Evolutionary conservation across 1,139 yeast species (phyloP).

Genomic region (Blastobotrys malaysiensis): DNA sequence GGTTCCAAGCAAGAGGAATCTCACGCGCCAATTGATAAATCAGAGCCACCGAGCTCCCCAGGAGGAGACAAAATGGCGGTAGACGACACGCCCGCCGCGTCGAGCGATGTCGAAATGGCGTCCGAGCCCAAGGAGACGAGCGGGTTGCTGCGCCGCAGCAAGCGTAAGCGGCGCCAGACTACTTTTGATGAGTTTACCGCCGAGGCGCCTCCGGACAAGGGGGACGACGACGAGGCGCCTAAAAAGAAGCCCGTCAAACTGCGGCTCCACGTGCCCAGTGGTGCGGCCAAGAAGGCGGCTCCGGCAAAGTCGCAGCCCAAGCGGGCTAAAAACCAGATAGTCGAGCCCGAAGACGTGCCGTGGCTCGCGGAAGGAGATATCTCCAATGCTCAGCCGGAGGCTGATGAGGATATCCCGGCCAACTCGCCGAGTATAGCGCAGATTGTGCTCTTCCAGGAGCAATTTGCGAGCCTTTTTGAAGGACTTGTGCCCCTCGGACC

Average conservation of each 20-base stretch:
- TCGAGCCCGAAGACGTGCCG: slow-evolving; percentile 23
- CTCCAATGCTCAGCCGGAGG: slow-evolving; percentile 22
- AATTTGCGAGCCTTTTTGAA: slow-evolving; percentile 31
- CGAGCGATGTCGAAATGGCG: no score
- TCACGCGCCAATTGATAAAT: not conserved
- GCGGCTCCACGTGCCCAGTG: not conserved
- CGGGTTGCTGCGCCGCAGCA: not conserved
- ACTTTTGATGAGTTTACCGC: not conserved
- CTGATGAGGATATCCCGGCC: slow-evolving; percentile 15
- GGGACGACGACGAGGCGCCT: not conserved
- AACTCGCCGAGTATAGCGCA: slow-evolving; percentile 30
- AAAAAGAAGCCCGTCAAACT: not conserved
- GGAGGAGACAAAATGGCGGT: not conserved
- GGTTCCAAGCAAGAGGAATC: not conserved
- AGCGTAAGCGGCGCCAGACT: not conserved
- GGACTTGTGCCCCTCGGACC: slow-evolving; percentile 36
- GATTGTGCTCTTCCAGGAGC: slow-evolving; percentile 32
- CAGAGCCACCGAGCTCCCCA: not conserved
- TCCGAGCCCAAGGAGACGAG: not conserved
- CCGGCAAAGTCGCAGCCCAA: not conserved
- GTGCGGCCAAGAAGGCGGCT: not conserved
- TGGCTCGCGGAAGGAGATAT: slow-evolving; percentile 23
- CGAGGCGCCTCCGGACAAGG: not conserved
- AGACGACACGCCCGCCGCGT: not conserved
- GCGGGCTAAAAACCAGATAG: not conserved